Evolutionary conservation across 345 rosid species (phyloP), one percentile per base, ranked within the genome.

Genomic region (Durio zibethinus): DNA sequence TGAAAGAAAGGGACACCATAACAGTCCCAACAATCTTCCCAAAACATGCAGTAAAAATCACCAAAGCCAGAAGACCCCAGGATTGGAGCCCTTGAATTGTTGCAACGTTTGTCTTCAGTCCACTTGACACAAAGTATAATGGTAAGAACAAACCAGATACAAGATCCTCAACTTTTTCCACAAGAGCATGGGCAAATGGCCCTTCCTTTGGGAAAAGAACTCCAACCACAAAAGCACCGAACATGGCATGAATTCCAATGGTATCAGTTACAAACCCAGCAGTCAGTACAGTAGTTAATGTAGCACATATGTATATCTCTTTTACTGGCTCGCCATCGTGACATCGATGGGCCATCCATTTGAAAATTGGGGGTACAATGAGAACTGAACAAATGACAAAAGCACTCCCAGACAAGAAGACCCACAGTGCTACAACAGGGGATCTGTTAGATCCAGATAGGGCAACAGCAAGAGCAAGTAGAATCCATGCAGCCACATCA

Each of bases 401-500:
- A 31, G 77, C 90, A 64, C 40, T 23, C 31, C 94, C 98, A 31
- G 85, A 79, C 59, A 93, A 47, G 50, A 93, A 70, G 27, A 93
- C 97, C 98, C 98, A 93, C 27, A 93, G 64, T 4, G 98, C 73
- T 15, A 84, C 88, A 50, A 90, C 72, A 5, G 91, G 89, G 45
- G 97, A 91, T 45, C 4, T 7, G 14, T 79, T 83, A 3, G 84
- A 50, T 25, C 91, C 91, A 0, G 94, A 85, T 33, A 91, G 82
- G 68, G 94, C 91, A 43, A 91, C 75, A 33, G 94, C 98, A 20
- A 91, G 92, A 70, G 97, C 97, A 27, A 93, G 97, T 10, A 93
- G 85, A 80, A 93, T 75, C 98, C 97, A 93, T 9, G 97, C 98
- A 15, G 89, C 86, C 16, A 93, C 83, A 68, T 93, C 98, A 64